Conservation (phyloP, 352 stramenopile species). For the Pythium myriotylum region DNA sequence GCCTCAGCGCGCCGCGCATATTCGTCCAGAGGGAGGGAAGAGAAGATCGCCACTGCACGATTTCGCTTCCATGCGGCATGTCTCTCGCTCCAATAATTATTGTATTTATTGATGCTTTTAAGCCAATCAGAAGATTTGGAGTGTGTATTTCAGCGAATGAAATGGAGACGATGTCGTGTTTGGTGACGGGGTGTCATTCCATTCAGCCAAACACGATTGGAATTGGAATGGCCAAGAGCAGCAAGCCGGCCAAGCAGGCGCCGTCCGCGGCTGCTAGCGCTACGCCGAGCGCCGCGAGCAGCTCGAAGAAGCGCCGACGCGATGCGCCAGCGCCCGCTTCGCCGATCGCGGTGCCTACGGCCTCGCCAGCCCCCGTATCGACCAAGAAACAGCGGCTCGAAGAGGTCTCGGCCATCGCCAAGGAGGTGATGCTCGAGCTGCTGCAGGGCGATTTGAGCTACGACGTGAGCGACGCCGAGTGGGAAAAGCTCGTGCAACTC, state of each 20-base stretch:
- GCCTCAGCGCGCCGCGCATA: conserved; percentile 49
- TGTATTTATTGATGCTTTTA: conserved; percentile 23
- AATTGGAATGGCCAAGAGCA: conserved; percentile 19
- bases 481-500: conserved; percentile 67
- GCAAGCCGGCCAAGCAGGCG: conserved; percentile 4
- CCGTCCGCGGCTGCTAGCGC: background rate
- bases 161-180: conserved; percentile 6
- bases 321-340: conserved; percentile 21
- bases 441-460: conserved; percentile 63
- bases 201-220: too few relatives aligned
- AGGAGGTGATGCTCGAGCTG: conserved; percentile 72
- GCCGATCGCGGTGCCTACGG: background rate
- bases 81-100: conserved; percentile 12
- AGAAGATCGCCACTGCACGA: conserved; percentile 4
- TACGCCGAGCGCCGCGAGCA: background rate
- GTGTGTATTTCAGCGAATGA: conserved; percentile 18
- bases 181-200: conserved; percentile 21
- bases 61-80: background rate
- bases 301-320: conserved; percentile 41
- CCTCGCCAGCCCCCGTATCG: conserved; percentile 8
- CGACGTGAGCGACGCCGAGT: conserved; percentile 57
- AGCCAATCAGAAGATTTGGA: too few relatives aligned
- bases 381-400: conserved; percentile 72
- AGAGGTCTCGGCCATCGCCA: conserved; percentile 57
- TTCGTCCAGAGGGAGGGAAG: conserved; percentile 1